These are phyloP conservation scores for Ophiocordyceps camponoti-saundersi DNA, from an alignment of 2,329 filamentous ascomycete species.

Conservation along the genomic window DNA sequence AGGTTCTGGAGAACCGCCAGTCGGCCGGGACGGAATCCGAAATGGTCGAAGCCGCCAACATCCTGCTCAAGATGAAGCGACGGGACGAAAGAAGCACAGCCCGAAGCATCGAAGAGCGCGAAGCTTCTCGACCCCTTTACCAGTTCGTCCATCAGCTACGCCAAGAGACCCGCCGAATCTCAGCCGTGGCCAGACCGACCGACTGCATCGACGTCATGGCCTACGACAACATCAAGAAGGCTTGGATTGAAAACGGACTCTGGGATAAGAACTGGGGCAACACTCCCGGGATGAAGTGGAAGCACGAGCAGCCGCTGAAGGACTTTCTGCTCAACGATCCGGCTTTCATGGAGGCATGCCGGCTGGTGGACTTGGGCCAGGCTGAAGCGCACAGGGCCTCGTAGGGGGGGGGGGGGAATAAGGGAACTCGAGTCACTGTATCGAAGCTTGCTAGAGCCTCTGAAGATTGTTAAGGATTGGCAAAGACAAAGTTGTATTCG, in stretches of 20 bases:
- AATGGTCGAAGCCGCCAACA: too few species aligned
- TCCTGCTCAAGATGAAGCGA: too few species aligned
- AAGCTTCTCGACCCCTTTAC: conserved; percentile 5
- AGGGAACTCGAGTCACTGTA: background rate
- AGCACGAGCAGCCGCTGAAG: conserved; percentile 11
- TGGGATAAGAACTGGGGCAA: conserved; percentile 2
- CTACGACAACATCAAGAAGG: conserved; percentile 1
- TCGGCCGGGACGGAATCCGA: background rate
- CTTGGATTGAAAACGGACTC: background rate
- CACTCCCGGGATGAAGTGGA: conserved; percentile 2
- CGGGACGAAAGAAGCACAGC: too few species aligned
- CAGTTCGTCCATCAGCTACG: conserved; percentile 5
- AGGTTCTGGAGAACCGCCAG: background rate
- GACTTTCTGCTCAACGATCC: background rate
- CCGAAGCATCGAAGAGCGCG: background rate
- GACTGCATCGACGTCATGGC: background rate
- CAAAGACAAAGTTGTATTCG: too few species aligned
- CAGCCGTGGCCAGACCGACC: background rate
- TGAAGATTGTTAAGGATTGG: too few species aligned
- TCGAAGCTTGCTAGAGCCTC: background rate
- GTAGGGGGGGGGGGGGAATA: too few species aligned
- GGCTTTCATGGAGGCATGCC: background rate
- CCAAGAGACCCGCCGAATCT: conserved; percentile 4
- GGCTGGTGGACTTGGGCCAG: background rate
- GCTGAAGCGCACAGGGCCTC: too few species aligned